These are phyloP conservation scores for Trichoderma aggressivum DNA, from an alignment of 2,329 filamentous ascomycete species.

Conservation along the genomic window DNA sequence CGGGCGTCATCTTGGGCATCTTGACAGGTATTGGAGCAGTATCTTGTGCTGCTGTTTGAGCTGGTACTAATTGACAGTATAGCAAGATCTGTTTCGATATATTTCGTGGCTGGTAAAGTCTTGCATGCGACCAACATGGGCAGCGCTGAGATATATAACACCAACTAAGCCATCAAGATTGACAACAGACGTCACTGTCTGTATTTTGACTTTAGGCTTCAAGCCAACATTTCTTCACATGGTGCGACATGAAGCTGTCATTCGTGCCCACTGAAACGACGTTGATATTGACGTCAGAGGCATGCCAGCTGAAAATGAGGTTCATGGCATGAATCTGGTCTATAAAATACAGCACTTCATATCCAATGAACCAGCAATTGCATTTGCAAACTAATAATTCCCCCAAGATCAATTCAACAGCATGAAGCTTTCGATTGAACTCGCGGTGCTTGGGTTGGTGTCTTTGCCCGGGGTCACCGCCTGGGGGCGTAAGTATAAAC, in stretches of 20 bases:
- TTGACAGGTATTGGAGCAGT: not conserved
- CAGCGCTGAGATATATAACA: not conserved
- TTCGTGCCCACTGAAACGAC: not conserved
- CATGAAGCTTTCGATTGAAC: not conserved
- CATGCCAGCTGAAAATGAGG: not conserved
- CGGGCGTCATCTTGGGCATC: not conserved
- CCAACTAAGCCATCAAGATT: not conserved
- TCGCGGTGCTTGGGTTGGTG: not conserved
- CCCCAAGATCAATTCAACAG: not conserved
- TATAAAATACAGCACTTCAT: not conserved
- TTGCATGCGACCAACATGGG: not conserved
- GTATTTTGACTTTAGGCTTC: not conserved
- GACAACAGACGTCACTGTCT: not conserved
- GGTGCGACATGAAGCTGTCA: not conserved
- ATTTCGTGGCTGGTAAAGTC: not conserved
- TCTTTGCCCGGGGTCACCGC: not conserved
- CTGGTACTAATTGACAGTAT: not conserved
- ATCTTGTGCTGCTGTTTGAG: not conserved
- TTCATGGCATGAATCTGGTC: not conserved
- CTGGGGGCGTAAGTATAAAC: not conserved
- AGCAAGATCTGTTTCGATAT: not conserved
- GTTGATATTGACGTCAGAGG: not conserved
- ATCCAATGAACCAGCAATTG: no score
- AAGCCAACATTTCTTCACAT: not conserved
- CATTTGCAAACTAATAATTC: not conserved